Evolutionary conservation across 2,329 filamentous ascomycete genomes (phyloP).

Genomic region (Colletotrichum higginsianum): DNA sequence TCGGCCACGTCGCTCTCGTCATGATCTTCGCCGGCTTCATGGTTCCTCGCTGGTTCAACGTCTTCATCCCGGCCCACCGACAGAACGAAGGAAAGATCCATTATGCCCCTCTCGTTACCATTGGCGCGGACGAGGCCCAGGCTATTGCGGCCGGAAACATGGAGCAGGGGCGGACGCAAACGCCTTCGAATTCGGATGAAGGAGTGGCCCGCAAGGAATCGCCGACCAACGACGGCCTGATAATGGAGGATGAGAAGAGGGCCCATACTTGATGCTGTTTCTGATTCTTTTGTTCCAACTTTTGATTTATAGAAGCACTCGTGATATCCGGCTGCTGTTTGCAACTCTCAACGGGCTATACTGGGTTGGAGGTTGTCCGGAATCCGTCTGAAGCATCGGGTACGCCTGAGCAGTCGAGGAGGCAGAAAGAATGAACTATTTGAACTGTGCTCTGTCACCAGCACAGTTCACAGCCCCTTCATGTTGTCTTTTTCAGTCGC

Average conservation of each 20-base stretch:
- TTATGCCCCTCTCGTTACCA: constrained; percentile 42
- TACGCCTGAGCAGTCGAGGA: not conserved
- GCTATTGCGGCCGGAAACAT: constrained; percentile 27
- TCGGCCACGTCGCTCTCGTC: constrained; percentile 63
- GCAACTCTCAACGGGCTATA: no score
- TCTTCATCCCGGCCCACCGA: constrained; percentile 64
- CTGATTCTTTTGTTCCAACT: not conserved
- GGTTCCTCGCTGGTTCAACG: constrained; percentile 67
- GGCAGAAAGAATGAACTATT: not conserved
- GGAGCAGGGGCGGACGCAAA: constrained; percentile 21
- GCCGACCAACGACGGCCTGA: constrained; percentile 21
- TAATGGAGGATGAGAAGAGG: constrained; percentile 11
- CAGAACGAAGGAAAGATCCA: constrained; percentile 60
- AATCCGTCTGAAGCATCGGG: no score
- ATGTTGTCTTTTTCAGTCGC: not conserved
- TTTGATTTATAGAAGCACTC: not conserved
- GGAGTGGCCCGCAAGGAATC: constrained; percentile 11
- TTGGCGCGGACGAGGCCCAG: constrained; percentile 40
- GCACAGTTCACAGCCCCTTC: not conserved
- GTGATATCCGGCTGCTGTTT: not conserved
- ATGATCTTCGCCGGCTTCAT: constrained; percentile 64
- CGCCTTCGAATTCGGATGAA: constrained; percentile 7
- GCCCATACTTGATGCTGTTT: not conserved
- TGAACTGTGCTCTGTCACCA: not conserved
- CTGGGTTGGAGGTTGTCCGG: no score